These are phyloP conservation scores for Aspergillus unguis DNA, from an alignment of 2,329 filamentous ascomycete genomes.

Conservation along the genomic window DNA sequence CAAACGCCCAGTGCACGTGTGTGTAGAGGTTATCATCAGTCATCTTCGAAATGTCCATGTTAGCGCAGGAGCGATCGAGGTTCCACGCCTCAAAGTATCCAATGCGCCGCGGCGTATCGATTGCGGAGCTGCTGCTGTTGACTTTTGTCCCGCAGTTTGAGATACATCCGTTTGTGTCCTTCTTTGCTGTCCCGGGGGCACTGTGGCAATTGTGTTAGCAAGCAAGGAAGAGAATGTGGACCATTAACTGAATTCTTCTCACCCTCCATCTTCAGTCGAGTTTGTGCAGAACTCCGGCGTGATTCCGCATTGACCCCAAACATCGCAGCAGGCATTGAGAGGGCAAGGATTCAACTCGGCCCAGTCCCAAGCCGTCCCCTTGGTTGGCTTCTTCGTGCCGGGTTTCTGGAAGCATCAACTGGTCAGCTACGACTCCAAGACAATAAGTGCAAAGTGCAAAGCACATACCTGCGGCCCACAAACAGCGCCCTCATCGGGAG, in stretches of 20 bases:
- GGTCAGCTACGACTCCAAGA: background rate
- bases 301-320: slow-evolving; percentile 48
- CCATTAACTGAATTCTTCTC: background rate
- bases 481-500: slow-evolving; percentile 33
- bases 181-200: slow-evolving; percentile 34
- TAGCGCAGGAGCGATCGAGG: slow-evolving; percentile 29
- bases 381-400: slow-evolving; percentile 32
- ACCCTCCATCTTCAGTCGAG: background rate
- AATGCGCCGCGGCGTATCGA: slow-evolving; percentile 18
- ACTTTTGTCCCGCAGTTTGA: slow-evolving; percentile 43
- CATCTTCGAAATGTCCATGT: slow-evolving; percentile 19
- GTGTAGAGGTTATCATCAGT: slow-evolving; percentile 20
- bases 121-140: slow-evolving; percentile 16
- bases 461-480: slow-evolving; percentile 44
- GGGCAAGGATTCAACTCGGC: slow-evolving; percentile 46
- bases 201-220: slow-evolving; percentile 22
- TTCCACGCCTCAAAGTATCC: slow-evolving; percentile 37
- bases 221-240: slow-evolving; percentile 3
- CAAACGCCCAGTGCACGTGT: slow-evolving; percentile 41
- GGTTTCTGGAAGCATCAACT: slow-evolving; percentile 24
- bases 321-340: slow-evolving; percentile 43
- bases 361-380: slow-evolving; percentile 25
- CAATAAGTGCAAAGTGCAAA: background rate
- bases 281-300: slow-evolving; percentile 44
- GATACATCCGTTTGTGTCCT: slow-evolving; percentile 38